Evolutionary conservation across 306 rosid genomes (phyloP), one percentile per base, ranked within the genome.

Genomic region (Rubus idaeus): DNA sequence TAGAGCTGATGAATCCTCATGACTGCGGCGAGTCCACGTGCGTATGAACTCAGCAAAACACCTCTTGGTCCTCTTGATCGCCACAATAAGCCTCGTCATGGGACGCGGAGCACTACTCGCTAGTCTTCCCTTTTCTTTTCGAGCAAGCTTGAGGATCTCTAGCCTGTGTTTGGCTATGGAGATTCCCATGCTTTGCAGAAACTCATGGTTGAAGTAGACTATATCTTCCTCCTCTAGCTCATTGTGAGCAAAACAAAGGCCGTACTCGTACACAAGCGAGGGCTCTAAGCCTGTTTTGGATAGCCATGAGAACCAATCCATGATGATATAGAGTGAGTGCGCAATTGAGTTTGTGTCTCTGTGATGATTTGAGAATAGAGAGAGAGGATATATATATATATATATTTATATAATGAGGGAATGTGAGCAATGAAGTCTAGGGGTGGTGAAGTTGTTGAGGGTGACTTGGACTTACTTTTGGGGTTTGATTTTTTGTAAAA

Each of bases 251-350:
- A 96, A 87, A 18, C 87, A 83, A 14, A 96, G 95, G 41, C 99
- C 93, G 71, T 92, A 95, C 60, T 92, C 96, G 60, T 95, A 89
- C 10, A 92, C 96, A 3, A 89, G 84, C 17, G 98, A 77, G 2
- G 99, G 89, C 57, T 96, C 94, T 11, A 96, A 89, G 71, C 74
- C 75, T 5, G 99, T 86, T 77, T 81, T 90, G 6, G 98, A 91
- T 26, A 96, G 90, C 99, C 99, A 91, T 23, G 98, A 88, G 88
- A 88, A 89, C 99, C 99, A 92, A 82, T 96, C 95, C 98, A 94
- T 94, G 77, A 58, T 79, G 68, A n/a, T 73, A 75, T 63, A 8
- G 64, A 17, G 78, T 82, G 73, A 49, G 7, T 44, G 0, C 17
- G 41, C 49, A 10, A n/a, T 55, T 70, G 55, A 41, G 23, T 26